Percentiles rank a stretch among this genome's conserved stretches.
These are phyloP conservation scores for Phytopythium litorale DNA, from an alignment of 352 stramenopile genomes.

Conservation along the genomic window DNA sequence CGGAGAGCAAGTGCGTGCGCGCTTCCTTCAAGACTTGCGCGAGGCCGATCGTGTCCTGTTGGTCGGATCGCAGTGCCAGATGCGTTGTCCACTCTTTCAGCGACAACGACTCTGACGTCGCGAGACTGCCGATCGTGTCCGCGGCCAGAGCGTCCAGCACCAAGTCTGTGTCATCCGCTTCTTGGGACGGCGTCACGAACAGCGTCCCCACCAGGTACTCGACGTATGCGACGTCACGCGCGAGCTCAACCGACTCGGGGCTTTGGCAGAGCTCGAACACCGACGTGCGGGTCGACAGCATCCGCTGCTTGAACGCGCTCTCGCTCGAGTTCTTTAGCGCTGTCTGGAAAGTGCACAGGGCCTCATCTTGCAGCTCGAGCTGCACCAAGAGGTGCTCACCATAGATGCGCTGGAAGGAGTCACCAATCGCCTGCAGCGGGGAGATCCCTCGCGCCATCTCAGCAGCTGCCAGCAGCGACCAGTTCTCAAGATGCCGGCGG, in stretches of 20 bases:
- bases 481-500: constrained; percentile 72
- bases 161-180: constrained; percentile 14
- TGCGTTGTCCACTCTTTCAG: constrained; percentile 26
- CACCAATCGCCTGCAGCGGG: constrained; percentile 37
- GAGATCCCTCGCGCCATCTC: constrained; percentile 59
- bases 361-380: constrained; percentile 38
- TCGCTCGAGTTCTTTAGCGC: constrained; percentile 25
- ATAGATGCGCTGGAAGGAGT: constrained; percentile 69
- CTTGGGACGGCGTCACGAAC: constrained; percentile 8
- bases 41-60: neutral
- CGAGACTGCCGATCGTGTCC: constrained; percentile 2
- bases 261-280: constrained; percentile 62
- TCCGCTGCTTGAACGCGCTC: constrained; percentile 24
- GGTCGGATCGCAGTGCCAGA: constrained; percentile 23
- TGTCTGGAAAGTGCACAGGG: constrained; percentile 25
- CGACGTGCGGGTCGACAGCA: constrained; percentile 28
- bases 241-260: constrained; percentile 42
- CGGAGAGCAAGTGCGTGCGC: constrained; percentile 39
- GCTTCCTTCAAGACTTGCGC: constrained; percentile 29
- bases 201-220: constrained; percentile 51
- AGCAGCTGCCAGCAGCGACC: constrained; percentile 54
- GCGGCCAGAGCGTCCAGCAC: constrained; percentile 14
- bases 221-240: constrained; percentile 56
- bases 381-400: constrained; percentile 36
- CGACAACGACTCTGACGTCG: neutral